Base-by-base conservation (phyloP, 2,329 filamentous ascomycete species). In the Penicillium verrucosum region DNA sequence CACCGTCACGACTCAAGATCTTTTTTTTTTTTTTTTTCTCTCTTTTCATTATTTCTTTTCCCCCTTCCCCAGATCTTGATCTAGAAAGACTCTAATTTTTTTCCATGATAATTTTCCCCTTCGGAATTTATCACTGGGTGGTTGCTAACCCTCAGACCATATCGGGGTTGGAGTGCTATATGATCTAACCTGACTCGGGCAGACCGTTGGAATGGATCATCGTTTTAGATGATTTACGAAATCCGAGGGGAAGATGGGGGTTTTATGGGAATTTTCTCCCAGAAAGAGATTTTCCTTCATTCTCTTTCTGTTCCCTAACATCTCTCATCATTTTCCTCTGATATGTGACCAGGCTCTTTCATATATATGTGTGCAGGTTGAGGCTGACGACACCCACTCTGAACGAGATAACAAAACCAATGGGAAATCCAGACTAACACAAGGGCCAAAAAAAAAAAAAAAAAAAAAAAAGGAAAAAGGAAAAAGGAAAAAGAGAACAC, bases 141-240 rank as follows among this genome's bases (percentile, higher is more conserved):
- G 47, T 48, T 53, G 49, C 36, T 42, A 47, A 16, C 34, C 23
- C 21, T 43, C 32, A 45, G 32, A 29, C 37, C 25, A 51, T 40
- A 59, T 46, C 27, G 52, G 51, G 51, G 44, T 42, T 50, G 57
- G 57, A 61, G 57, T 65, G 11, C 29, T 30, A 65, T 65, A 65
- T 42, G 50, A 53, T 60, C 64, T 66, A 67, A 64, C 64, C 64
- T 51, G 58, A 65, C 63, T 67, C 16, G 64, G 62, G 54, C 60
- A 61, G 61, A 64, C 63, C 58, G 57, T 66, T 66, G 63, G 63
- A 63, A 61, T 66, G 63, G 61, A 64, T 61, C 63, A 58, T 65
- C 63, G 51, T 53, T 53, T 57, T 49, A 38, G 30, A 37, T 41
- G 50, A 27, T 60, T 50, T 54, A 54, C 42, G 23, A 57, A 34